Conservation (phyloP, 257 asterid genomes). For the Solanum habrochaites region DNA sequence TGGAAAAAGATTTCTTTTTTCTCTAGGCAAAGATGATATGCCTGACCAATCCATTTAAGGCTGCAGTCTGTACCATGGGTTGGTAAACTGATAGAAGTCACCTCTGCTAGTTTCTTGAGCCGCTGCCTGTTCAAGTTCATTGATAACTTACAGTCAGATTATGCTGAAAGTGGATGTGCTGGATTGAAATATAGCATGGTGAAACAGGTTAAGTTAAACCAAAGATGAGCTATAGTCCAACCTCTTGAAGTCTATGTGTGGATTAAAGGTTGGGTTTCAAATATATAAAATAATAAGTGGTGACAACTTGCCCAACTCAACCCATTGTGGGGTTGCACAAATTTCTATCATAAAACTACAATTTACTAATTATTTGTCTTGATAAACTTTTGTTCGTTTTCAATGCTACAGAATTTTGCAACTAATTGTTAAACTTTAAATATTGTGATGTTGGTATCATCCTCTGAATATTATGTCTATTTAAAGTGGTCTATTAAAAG, state of each 20-base stretch:
- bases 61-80: neutral
- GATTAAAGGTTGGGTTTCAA: neutral
- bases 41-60: neutral
- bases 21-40: neutral
- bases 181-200: neutral
- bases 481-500: neutral
- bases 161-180: neutral
- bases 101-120: neutral
- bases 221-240: neutral
- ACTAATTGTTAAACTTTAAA: neutral
- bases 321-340: neutral
- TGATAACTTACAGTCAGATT: neutral
- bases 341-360: neutral
- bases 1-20: neutral
- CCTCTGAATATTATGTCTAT: neutral
- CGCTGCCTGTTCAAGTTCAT: neutral
- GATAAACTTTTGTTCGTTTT: neutral
- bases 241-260: neutral
- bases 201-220: neutral
- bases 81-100: neutral
- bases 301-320: neutral
- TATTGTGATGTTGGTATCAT: neutral
- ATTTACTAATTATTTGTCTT: neutral
- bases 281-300: neutral
- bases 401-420: neutral